Base-by-base conservation (phyloP, 106 monocot genomes). In the Dioscorea dumetorum region DNA sequence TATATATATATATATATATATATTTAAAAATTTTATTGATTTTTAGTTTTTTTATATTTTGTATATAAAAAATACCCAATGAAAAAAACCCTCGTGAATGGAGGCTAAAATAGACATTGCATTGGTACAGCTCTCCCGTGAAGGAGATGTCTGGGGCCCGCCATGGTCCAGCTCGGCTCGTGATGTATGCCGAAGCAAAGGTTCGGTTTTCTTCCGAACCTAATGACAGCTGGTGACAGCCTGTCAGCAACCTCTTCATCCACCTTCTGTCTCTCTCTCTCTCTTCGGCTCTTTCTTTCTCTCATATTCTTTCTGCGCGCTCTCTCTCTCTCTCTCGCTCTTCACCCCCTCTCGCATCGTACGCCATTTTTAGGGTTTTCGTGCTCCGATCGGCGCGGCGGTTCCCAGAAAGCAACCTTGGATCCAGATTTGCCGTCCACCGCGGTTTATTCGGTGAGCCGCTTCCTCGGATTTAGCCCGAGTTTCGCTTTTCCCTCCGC, bases 211-310 rank as follows among this genome's bases (percentile, higher is more conserved):
- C 16, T 19, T 6, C 73, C 80, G 74, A 73, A 56, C 72, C 80
- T 14, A 33, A 22, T 28, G 70, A 79, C 87, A 87, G 83, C 80
- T 84, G 68, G 72, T 63, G 68, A 72, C 79, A 79, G 79, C 67
- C 83, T 87, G 87, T 87, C 83, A 71, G 48, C 77, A 73, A 77
- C 67, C 61, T 11, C 11, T 16, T 33, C 23, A n/a, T 23, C 33
- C 14, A 41, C 18, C 24, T 20, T 24, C 70, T n/a, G n/a, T 18
- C 31, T 17, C 59, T 52, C 48, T 60, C 33, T 63, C 74, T 70
- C 23, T 59, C 24, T 22, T 49, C 49, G 23, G 49, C 4, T 65
- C 41, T 65, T 17, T 48, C 35, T 65, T 41, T 41, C 20, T 48
- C 41, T 65, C 34, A 0, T 58, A 68, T 62, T 57, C 65, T 73